These are phyloP conservation scores for Ajuga chamaepitys DNA, from an alignment of 257 asterid species.

Conservation along the genomic window DNA sequence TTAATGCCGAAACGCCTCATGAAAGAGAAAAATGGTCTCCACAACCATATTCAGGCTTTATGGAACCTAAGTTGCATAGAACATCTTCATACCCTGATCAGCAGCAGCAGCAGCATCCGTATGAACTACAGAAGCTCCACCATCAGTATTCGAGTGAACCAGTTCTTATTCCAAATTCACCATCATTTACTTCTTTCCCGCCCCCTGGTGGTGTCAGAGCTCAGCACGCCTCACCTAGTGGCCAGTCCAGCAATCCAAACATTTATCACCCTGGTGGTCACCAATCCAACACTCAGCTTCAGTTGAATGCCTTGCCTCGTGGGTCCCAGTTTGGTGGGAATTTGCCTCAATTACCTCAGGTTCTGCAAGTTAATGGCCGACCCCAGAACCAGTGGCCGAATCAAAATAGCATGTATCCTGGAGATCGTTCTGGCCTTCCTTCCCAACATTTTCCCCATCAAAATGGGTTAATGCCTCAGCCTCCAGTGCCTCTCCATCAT, in stretches of 20 bases:
- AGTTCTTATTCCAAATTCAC: constrained; percentile 40
- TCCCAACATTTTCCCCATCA: constrained; percentile 53
- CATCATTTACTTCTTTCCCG: constrained; percentile 69
- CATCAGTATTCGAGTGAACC: constrained; percentile 76
- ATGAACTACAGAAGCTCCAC: constrained; percentile 37
- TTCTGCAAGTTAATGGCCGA: constrained; percentile 49
- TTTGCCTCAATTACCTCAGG: constrained; percentile 60
- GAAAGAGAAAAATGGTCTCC: constrained; percentile 67
- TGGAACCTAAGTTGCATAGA: constrained; percentile 59
- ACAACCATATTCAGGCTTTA: constrained; percentile 44
- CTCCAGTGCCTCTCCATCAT: constrained; percentile 52
- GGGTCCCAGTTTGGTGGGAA: constrained; percentile 64
- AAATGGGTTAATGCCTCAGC: constrained; percentile 58
- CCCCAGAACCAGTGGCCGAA: constrained; percentile 57
- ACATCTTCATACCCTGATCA: constrained; percentile 87
- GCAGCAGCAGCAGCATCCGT: constrained; percentile 54
- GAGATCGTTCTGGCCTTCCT: constrained; percentile 45
- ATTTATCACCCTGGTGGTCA: constrained; percentile 36
- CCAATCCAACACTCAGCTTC: constrained; percentile 46
- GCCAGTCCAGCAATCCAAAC: constrained; percentile 34
- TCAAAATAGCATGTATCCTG: constrained; percentile 38
- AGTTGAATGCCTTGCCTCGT: constrained; percentile 39
- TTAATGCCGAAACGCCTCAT: constrained; percentile 37
- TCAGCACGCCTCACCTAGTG: constrained; percentile 66
- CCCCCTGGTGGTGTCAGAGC: constrained; percentile 67